Evolutionary conservation across 78 protist species (phyloP).

Genomic region (Polysphondylium violaceum): DNA sequence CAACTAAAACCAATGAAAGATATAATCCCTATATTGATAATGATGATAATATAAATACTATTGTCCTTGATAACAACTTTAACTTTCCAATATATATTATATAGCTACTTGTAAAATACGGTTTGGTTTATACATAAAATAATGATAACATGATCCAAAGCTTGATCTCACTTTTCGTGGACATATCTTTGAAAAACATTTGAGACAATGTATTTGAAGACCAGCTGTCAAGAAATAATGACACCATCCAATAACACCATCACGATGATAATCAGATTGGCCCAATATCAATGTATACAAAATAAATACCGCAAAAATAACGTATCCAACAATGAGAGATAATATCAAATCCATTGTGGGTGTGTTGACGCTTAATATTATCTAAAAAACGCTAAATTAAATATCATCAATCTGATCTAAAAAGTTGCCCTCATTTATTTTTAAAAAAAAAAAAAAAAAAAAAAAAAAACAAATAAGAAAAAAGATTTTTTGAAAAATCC

Average conservation of each 20-base stretch:
- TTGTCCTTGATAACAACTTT: neutral
- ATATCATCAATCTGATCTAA: no score
- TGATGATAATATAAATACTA: neutral
- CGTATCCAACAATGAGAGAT: constrained; percentile 10
- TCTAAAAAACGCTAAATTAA: no score
- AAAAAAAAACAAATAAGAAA: no score
- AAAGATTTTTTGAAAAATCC: no score
- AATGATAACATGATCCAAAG: neutral
- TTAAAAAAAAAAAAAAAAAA: no score
- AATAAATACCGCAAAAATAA: constrained; percentile 52
- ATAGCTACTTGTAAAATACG: constrained; percentile 40
- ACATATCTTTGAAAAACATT: constrained; percentile 13
- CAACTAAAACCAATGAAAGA: constrained; percentile 30
- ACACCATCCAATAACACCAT: constrained; percentile 46
- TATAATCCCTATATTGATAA: constrained; percentile 3
- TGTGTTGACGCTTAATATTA: no score
- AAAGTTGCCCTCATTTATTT: no score
- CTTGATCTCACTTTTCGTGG: constrained; percentile 16
- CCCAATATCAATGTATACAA: constrained; percentile 38
- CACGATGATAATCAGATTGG: constrained; percentile 19
- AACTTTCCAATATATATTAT: neutral
- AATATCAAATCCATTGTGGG: constrained; percentile 26
- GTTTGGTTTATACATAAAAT: constrained; percentile 69
- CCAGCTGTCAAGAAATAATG: constrained; percentile 22
- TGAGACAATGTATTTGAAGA: constrained; percentile 24